A percentile compares a stretch with the other conserved stretches of the same genome.
phyloP scores from a whole-genome alignment of 805 yeast genomes.

The Pichia nakasei region DNA sequence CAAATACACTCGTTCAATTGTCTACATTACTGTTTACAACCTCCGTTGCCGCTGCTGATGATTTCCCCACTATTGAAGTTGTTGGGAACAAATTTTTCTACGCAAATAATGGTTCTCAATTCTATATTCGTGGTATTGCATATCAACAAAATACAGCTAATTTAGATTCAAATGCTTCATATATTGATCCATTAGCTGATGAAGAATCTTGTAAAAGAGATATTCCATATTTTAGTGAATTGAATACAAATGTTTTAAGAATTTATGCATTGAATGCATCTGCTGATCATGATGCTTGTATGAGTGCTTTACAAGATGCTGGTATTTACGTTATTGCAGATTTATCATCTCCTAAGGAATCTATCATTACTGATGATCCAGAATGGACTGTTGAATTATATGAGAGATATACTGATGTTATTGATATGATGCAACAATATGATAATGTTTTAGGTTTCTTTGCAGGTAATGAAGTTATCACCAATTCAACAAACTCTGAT shows the following conservation, averaged over 20 bases:
- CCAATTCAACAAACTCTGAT: constrained; percentile 71
- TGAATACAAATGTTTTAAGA: constrained; percentile 71
- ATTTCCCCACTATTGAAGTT: constrained; percentile 46
- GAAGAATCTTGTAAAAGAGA: constrained; percentile 67
- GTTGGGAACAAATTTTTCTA: constrained; percentile 72
- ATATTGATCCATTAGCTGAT: constrained; percentile 75
- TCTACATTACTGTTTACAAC: constrained; percentile 13
- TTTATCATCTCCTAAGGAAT: constrained; percentile 72
- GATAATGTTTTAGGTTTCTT: constrained; percentile 85
- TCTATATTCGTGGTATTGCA: constrained; percentile 81
- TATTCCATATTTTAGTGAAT: constrained; percentile 59
- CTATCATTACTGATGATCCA: constrained; percentile 73
- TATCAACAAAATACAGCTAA: constrained; percentile 65
- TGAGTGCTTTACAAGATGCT: constrained; percentile 65
- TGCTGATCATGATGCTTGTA: constrained; percentile 66
- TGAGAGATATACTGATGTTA: constrained; percentile 70
- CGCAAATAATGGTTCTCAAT: constrained; percentile 65
- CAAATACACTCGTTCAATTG: constrained; percentile 12
- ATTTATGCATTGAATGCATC: constrained; percentile 79
- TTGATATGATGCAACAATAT: constrained; percentile 72
- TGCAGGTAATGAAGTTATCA: constrained; percentile 96
- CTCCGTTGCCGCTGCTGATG: constrained; percentile 19
- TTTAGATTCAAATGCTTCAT: constrained; percentile 24
- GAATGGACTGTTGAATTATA: constrained; percentile 65
- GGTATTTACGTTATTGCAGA: constrained; percentile 92